Base-by-base conservation (phyloP, 768 basidiomycete species). In the Tephrocybe sp. region DNA sequence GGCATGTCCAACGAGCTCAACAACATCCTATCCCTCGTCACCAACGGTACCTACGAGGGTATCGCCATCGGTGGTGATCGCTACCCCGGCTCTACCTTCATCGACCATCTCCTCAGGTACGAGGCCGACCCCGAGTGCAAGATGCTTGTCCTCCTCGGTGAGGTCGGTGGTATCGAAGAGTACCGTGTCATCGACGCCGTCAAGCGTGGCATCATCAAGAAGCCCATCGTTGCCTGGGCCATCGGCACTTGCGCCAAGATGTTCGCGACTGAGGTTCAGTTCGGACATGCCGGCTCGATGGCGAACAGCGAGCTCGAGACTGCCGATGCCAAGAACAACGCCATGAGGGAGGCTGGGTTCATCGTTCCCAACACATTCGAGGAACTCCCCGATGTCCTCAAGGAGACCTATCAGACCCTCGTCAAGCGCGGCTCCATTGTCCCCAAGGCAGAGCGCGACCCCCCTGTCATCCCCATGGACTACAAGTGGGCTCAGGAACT, bases 1-100 rank as follows among this genome's bases (percentile, higher is more conserved):
- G 96, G 96, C 70, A 99, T 99, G 96, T 98, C 96, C 63, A 98
- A 98, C 77, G 96, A 99, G 73, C 78, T 99, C 63, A 98, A 99
- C 88, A 99, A 98, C 79, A 99, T 99, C 69, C 86, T 99, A 55
- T 94, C 93, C 18, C 82, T 96, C 67, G 80, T 79, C 57, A 98
- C 96, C 65, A 95, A 99, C 75, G 97, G 97, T 60, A 96, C 94
- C 55, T 99, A 98, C 75, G 97, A 99, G 79, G 97, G 97, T 79
- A 95, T 99, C 66, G 97, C 96, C 68, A 99, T 99, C 60, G 97
- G 97, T 66, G 97, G 97, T 74, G 97, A 99, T 69, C 90, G 97
- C 51, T 98, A 98, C 78, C 97, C 96, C 30, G 95, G 96, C 44
- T 88, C 92, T 32, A 97, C 95, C 41, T 98, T 99, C 81, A 97